Evolutionary conservation across 2,329 filamentous ascomycete species (phyloP), one percentile per base, ranked within the genome.

Genomic region (Trichoderma sp.): DNA sequence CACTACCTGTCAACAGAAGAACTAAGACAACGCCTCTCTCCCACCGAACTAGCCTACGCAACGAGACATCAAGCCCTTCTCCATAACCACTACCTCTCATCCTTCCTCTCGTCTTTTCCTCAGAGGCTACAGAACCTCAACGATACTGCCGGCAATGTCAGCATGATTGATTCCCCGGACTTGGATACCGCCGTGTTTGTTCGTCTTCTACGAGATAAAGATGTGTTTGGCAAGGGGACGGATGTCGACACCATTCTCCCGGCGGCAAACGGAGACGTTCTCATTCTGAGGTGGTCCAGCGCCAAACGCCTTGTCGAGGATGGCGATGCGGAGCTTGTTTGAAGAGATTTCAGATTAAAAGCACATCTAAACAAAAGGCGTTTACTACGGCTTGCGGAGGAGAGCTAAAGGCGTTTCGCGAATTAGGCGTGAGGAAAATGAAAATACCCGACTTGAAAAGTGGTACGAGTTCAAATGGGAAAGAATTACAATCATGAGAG

Each of bases 121-220:
- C 81, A 87, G 15, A 84, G 87, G 54, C 79, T 99, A 73, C 91
- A 94, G 78, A 89, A 93, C 72, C 82, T 99, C 64, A 96, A 98
- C 79, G 95, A 99, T 80, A 92, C 91, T 15, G 89, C 91, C 0
- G 94, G 93, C 34, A 94, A 94, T 10, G 90, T 94, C 67, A 93
- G 87, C 80, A 99, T 99, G 95, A 88, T 98, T 34, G 93, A 97
- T 75, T 84, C 87, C 2, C 95, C 95, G 0, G 95, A 98, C 76
- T 80, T 89, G 57, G 91, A 95, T 69, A 84, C 87, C 2, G 93
- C 93, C 8, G 94, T 98, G 2, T 97, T 99, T 78, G 88, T 93
- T 48, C 84, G 94, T 70, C 84, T 92, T 58, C 79, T 94, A 64
- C 84, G 83, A 64, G 87, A 91, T 74, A 81, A 83, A 3, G 81